Conservation (phyloP, 345 rosid genomes). For the Angophora floribunda region DNA sequence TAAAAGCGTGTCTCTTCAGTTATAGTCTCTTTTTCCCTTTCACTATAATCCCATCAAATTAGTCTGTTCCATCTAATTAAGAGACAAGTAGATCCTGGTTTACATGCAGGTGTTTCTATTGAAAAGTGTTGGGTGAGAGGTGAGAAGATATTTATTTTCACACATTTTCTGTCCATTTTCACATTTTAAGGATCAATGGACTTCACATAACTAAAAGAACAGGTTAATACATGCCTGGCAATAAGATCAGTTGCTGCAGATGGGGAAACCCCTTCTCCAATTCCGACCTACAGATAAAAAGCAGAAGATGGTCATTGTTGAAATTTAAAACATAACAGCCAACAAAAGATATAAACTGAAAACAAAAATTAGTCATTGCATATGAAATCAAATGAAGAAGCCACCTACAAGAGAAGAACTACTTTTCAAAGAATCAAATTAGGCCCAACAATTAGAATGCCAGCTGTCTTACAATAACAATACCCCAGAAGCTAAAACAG, state of each 20-base stretch:
- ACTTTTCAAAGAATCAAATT: background rate
- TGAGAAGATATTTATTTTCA: background rate
- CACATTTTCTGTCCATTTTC: background rate
- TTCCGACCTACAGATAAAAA: conserved; percentile 49
- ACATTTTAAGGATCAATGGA: background rate
- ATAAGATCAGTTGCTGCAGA: conserved; percentile 98
- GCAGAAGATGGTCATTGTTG: background rate
- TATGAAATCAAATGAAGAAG: background rate
- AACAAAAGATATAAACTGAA: background rate
- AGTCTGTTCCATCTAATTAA: background rate
- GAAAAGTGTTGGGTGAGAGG: background rate
- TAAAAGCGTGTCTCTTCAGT: background rate
- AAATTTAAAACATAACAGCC: background rate
- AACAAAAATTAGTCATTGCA: background rate
- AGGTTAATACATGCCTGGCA: conserved; percentile 66
- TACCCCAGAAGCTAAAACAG: background rate
- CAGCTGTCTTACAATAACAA: background rate
- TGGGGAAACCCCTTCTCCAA: conserved; percentile 98
- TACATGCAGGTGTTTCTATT: background rate
- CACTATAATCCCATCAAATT: background rate
- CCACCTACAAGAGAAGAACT: background rate
- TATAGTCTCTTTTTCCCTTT: background rate
- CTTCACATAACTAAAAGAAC: background rate
- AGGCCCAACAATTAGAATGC: background rate
- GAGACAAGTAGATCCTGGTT: background rate